Conservation (phyloP, 1,139 yeast genomes). For the Sporopachydermia cereana region DNA sequence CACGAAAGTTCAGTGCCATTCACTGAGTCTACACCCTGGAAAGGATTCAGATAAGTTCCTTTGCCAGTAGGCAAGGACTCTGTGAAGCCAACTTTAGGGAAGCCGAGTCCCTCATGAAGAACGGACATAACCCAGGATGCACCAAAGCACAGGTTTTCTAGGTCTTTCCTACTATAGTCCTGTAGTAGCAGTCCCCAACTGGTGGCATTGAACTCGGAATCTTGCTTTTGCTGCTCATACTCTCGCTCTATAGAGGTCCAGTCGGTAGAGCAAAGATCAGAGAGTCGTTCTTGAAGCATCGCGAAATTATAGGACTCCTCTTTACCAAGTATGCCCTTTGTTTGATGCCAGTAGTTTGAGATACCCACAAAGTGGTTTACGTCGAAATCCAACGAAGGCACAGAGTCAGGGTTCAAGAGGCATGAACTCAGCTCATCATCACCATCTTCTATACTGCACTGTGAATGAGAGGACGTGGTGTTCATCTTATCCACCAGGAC, state of each 20-base stretch:
- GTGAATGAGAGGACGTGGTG: background rate
- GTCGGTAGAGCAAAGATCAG: slow-evolving; percentile 33
- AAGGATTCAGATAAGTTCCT: slow-evolving; percentile 30
- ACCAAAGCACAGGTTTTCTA: slow-evolving; percentile 48
- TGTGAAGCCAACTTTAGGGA: slow-evolving; percentile 40
- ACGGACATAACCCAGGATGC: slow-evolving; percentile 64
- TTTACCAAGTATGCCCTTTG: slow-evolving; percentile 31
- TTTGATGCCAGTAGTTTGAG: slow-evolving; percentile 73
- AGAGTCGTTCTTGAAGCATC: slow-evolving; percentile 33
- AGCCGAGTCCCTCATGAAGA: slow-evolving; percentile 61
- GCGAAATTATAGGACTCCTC: slow-evolving; percentile 26
- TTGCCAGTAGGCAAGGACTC: slow-evolving; percentile 10
- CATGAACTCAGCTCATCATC: slow-evolving; percentile 26
- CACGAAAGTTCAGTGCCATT: slow-evolving; percentile 64
- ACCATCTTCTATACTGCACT: background rate
- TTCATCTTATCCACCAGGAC: slow-evolving; percentile 19
- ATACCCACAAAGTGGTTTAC: slow-evolving; percentile 65
- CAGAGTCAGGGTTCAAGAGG: slow-evolving; percentile 34
- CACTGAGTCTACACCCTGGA: slow-evolving; percentile 50
- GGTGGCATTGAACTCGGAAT: slow-evolving; percentile 16
- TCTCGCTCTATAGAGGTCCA: slow-evolving; percentile 31
- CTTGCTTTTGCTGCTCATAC: slow-evolving; percentile 14
- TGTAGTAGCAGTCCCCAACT: slow-evolving; percentile 12
- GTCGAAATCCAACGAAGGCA: slow-evolving; percentile 61
- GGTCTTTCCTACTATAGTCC: slow-evolving; percentile 30